A percentile compares a stretch with the other conserved stretches of the same genome.
Evolutionary conservation across 2,329 filamentous ascomycete genomes (phyloP).

Genomic region (Aspergillus quadrilineatus): DNA sequence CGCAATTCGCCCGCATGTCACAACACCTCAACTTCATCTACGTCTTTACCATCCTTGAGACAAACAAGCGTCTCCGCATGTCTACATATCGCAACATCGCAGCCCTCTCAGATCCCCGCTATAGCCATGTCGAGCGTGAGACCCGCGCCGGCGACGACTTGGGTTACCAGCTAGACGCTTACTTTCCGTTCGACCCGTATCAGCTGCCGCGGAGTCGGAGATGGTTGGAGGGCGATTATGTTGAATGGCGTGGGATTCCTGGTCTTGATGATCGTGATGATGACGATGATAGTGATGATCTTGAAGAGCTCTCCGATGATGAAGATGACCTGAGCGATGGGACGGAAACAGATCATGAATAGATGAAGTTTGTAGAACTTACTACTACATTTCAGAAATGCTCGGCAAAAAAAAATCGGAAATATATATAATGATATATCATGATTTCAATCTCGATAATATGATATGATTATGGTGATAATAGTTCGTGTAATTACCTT

Average conservation of each 20-base stretch:
- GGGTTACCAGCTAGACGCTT: constrained; percentile 83
- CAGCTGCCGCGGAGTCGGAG: constrained; percentile 80
- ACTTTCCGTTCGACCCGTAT: constrained; percentile 98
- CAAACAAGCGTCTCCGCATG: constrained; percentile 85
- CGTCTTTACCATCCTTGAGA: constrained; percentile 81
- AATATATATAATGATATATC: constrained; percentile 10
- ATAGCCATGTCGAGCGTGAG: constrained; percentile 53
- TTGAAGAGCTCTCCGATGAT: constrained; percentile 27
- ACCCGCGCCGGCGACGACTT: constrained; percentile 65
- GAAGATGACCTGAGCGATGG: constrained; percentile 42
- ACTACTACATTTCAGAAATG: neutral
- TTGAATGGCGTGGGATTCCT: constrained; percentile 73
- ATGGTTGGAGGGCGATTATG: constrained; percentile 84
- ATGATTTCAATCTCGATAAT: neutral
- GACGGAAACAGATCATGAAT: constrained; percentile 46
- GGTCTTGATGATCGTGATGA: constrained; percentile 62
- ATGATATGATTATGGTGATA: neutral
- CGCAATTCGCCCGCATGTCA: constrained; percentile 85
- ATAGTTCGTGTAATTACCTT: neutral
- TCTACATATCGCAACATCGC: constrained; percentile 59
- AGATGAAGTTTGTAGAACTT: constrained; percentile 1
- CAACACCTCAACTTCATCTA: constrained; percentile 86
- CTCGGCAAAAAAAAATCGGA: constrained; percentile 6
- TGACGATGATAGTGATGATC: constrained; percentile 41
- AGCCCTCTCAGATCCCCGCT: constrained; percentile 38